Base-by-base conservation (phyloP, 2,329 filamentous ascomycete species). In the Colletotrichum spaethianum region DNA sequence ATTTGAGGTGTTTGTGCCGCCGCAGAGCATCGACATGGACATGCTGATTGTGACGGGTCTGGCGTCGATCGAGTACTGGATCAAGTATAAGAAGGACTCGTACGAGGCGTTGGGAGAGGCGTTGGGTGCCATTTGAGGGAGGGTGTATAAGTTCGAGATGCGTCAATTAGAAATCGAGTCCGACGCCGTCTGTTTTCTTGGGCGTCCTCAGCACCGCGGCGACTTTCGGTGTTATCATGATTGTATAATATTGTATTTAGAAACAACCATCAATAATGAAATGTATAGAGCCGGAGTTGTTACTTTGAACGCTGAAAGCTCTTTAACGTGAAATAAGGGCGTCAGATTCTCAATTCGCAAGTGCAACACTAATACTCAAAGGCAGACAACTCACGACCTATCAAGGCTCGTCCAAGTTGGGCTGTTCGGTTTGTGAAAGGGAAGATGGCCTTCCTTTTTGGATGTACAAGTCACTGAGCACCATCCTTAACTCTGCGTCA, bases 11-110 rank as follows among this genome's bases (percentile, higher is more conserved):
- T 72, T 50, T 33, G 55, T 74, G 12, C 72, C 63, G 33, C 59
- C 68, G 14, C 60, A 55, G 55, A 74, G 55, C 7, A 50, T 74
- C n/a, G 72, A 72, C 2, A 68, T 72, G 60, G 72, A 72, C 23
- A 63, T 72, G 68, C 28, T 74, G 0, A 46, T 74, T 16, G 68
- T 66, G 12, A 72, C 72, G 28, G 63, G 72, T 5, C 7, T 68
- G 26, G 55, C 68, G 20, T 50, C 64, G 1, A 60, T 69, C 38
- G 57, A 65, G 8, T 62, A 57, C n/a, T 69, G 72, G 69, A 16
- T 6, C 0, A 61, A 71, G n/a, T 62, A 74, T 26, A 64, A 68
- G 33, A 67, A 52, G 14, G 61, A 62, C 3, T 18, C 56, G 8
- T 26, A 26, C 16, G 8, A 11, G 12, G 56, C 28, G 2, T n/a